Percentiles rank a stretch among this genome's conserved stretches.
phyloP scores from a whole-genome alignment of 2,329 filamentous ascomycete genomes.

The Anisogramma anomala region DNA sequence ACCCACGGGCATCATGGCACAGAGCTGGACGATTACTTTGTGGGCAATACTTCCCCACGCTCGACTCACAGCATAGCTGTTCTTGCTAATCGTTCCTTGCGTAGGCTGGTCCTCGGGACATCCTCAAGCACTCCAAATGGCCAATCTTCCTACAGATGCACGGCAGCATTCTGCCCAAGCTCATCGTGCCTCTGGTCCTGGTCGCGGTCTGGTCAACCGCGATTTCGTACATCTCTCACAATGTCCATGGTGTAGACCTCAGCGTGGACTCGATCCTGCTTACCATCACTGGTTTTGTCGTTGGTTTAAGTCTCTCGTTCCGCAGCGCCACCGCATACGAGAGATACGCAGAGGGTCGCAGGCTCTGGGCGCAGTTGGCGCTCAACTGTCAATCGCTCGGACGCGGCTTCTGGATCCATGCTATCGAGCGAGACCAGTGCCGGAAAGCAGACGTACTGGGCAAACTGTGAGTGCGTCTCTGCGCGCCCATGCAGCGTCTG shows the following conservation, averaged over 20 bases:
- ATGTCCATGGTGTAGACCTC: conserved; percentile 40
- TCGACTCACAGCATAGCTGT: no score
- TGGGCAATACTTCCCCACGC: no score
- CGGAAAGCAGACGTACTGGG: conserved; percentile 1
- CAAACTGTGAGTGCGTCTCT: not conserved
- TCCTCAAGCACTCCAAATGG: conserved; percentile 64
- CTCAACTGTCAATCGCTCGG: conserved; percentile 10
- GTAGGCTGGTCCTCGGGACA: conserved; percentile 48
- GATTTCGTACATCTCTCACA: conserved; percentile 46
- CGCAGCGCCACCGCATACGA: conserved; percentile 69
- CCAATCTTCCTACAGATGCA: conserved; percentile 65
- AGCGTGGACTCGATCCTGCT: conserved; percentile 63
- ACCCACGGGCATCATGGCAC: no score
- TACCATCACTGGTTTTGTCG: conserved; percentile 46
- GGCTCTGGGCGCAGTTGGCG: conserved; percentile 35
- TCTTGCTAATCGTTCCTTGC: no score
- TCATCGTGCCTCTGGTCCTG: conserved; percentile 57
- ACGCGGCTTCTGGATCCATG: not conserved
- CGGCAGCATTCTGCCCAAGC: conserved; percentile 61
- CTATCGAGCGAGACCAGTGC: not conserved
- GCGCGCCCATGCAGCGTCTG: no score
- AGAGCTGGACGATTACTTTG: no score
- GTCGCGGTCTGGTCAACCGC: conserved; percentile 54
- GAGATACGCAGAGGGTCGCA: conserved; percentile 53
- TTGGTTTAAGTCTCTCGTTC: conserved; percentile 68